A percentile compares a stretch with the other conserved stretches of the same genome.
Conservation (phyloP, 768 basidiomycete genomes). For the Auricularia sp. region DNA sequence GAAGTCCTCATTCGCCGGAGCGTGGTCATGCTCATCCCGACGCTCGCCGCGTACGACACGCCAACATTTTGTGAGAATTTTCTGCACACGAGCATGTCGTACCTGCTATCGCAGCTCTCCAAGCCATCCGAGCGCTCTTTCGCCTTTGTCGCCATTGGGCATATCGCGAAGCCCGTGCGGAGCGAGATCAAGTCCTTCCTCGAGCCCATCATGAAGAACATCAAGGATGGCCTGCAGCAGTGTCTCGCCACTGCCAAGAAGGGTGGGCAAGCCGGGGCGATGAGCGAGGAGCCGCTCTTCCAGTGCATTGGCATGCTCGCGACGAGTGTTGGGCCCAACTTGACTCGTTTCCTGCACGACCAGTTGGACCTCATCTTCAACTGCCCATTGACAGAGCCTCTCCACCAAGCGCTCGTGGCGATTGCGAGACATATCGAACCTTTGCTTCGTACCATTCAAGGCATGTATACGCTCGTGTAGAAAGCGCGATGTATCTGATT, state of each 20-base stretch:
- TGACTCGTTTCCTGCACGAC: slow-evolving; percentile 93
- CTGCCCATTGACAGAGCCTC: slow-evolving; percentile 83
- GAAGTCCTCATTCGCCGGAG: slow-evolving; percentile 85
- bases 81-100: slow-evolving; percentile 88
- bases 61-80: slow-evolving; percentile 86
- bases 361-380: slow-evolving; percentile 95
- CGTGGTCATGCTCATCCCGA: slow-evolving; percentile 92
- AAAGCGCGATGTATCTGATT: slow-evolving; percentile 27
- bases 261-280: slow-evolving; percentile 62
- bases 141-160: slow-evolving; percentile 93
- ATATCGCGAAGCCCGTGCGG: slow-evolving; percentile 82
- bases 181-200: slow-evolving; percentile 95
- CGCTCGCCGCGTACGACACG: slow-evolving; percentile 88
- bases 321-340: slow-evolving; percentile 86
- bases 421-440: slow-evolving; percentile 86
- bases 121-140: slow-evolving; percentile 84
- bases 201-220: slow-evolving; percentile 79
- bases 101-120: slow-evolving; percentile 77
- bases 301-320: slow-evolving; percentile 97
- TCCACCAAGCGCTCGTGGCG: slow-evolving; percentile 72
- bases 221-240: slow-evolving; percentile 80
- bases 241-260: slow-evolving; percentile 51
- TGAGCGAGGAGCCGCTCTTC: slow-evolving; percentile 90
- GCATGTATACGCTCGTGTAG: not conserved
- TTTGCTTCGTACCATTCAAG: slow-evolving; percentile 84